These are phyloP conservation scores for Populus hybrid DNA, from an alignment of 441 rosid species.

Conservation along the genomic window DNA sequence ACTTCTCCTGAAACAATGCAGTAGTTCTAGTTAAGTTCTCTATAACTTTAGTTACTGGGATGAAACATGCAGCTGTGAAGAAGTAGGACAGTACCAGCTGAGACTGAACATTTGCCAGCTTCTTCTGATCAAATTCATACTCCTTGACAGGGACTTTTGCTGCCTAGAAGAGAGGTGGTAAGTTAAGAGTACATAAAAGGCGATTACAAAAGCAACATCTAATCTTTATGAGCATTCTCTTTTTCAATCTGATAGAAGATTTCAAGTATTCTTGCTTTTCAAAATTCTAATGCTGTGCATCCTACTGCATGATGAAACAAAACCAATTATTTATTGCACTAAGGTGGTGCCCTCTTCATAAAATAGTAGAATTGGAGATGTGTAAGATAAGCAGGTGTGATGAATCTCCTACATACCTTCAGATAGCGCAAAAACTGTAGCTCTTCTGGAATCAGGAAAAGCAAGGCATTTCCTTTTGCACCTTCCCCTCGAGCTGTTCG, in stretches of 20 bases:
- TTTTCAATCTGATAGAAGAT: slow-evolving; percentile 3
- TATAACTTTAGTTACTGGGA: not conserved
- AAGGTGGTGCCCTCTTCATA: not conserved
- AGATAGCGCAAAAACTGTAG: slow-evolving; percentile 81
- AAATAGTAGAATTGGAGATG: not conserved
- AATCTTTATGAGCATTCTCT: not conserved
- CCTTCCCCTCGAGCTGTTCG: slow-evolving; percentile 99
- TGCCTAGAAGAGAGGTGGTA: slow-evolving; percentile 37
- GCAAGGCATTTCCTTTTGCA: slow-evolving; percentile 90
- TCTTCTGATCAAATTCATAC: slow-evolving; percentile 82
- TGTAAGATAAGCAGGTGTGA: not conserved
- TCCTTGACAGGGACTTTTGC: slow-evolving; percentile 95
- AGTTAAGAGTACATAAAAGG: not conserved
- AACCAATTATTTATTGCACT: not conserved
- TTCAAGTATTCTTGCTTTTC: not conserved
- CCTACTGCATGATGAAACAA: not conserved
- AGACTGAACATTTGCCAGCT: slow-evolving; percentile 79
- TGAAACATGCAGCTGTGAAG: slow-evolving; percentile 1
- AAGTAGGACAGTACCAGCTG: slow-evolving; percentile 57
- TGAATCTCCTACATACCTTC: slow-evolving; percentile 43
- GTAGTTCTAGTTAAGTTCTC: slow-evolving; percentile 6
- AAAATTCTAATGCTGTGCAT: not conserved
- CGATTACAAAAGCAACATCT: not conserved
- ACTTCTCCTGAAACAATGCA: slow-evolving; percentile 65
- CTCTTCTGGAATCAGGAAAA: slow-evolving; percentile 93